Percentiles rank a stretch among this genome's conserved stretches.
Evolutionary conservation across 371 early-diverging fungal genomes (phyloP).

Genomic region (Sporodiniella umbellata): DNA sequence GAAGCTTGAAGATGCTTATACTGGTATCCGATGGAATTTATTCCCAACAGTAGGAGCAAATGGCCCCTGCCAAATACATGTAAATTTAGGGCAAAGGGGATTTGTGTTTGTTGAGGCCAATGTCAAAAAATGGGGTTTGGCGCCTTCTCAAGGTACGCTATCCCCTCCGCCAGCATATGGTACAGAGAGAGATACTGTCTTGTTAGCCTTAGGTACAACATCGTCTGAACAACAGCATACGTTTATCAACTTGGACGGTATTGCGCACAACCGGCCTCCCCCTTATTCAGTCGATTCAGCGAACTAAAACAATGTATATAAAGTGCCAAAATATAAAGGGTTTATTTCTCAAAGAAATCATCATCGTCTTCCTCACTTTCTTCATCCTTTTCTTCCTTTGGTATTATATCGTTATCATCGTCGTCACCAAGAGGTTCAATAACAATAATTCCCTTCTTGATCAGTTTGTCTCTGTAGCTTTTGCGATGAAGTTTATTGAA

Average conservation of each 20-base stretch:
- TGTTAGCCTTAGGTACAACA: slow-evolving; percentile 18
- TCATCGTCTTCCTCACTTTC: slow-evolving; percentile 9
- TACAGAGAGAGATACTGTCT: slow-evolving; percentile 48
- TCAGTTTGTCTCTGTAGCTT: slow-evolving; percentile 26
- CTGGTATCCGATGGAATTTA: slow-evolving; percentile 51
- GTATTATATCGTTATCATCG: slow-evolving; percentile 4
- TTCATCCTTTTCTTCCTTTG: slow-evolving; percentile 4
- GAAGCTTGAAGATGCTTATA: slow-evolving; percentile 55
- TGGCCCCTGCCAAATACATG: slow-evolving; percentile 62
- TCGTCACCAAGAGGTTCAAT: slow-evolving; percentile 18
- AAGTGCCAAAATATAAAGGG: background rate
- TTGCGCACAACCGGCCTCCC: slow-evolving; percentile 4
- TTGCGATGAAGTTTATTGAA: slow-evolving; percentile 29
- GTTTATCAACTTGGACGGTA: slow-evolving; percentile 16
- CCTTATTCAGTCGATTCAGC: slow-evolving; percentile 2
- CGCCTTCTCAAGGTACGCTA: slow-evolving; percentile 66
- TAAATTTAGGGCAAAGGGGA: slow-evolving; percentile 48
- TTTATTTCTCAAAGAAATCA: slow-evolving; percentile 31
- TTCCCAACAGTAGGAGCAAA: slow-evolving; percentile 67
- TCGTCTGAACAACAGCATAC: background rate
- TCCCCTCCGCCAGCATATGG: slow-evolving; percentile 70
- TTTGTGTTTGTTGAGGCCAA: slow-evolving; percentile 76
- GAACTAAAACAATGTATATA: slow-evolving; percentile 8
- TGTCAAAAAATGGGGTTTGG: slow-evolving; percentile 83
- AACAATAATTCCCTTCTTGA: slow-evolving; percentile 17